Evolutionary conservation across 495 filamentous ascomycete genomes (phyloP), one percentile per base, ranked within the genome.

Genomic region (Antarctomyces pellizariae): DNA sequence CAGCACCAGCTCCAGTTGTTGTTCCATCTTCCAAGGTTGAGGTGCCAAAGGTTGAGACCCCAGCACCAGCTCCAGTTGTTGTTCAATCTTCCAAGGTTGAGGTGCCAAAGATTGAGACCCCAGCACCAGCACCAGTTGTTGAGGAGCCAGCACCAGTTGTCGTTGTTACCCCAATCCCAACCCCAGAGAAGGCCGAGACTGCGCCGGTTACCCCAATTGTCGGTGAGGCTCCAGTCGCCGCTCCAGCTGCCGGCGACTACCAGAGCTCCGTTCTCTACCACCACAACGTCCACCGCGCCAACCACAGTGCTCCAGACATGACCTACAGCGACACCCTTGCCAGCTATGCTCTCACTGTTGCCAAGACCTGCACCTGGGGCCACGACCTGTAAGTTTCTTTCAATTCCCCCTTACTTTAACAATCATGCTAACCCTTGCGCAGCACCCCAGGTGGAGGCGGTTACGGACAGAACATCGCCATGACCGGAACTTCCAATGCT

Each of bases 391-490:
- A 66, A 54, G 76, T 59, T 25, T n/a, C n/a, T 29, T 20, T 22
- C 8, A 16, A 17, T 10, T 16, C 24, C 7, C 9, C n/a, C 6
- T 19, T n/a, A 7, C 7, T 0, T 8, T 16, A 9, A 18, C 7
- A 16, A 16, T 7, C 13, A 19, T 2, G 12, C 17, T 21, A 31
- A 43, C 36, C 24, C 20, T 1, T 4, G 16, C 11, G 16, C 21
- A 41, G 38, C 34, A 26, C 16, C 15, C 14, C 25, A 9, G 31
- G 33, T 27, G 25, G 60, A 22, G 64, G 64, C 28, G 58, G 57
- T 22, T 84, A 86, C 38, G 80, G 82, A 26, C 82, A 92, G 52
- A 92, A 92, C 63, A 69, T 91, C 25, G 76, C 55, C 31, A 46
- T 51, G 32, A 56, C 43, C 35, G 57, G 38, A 11, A 42, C 39